Evolutionary conservation across 441 rosid genomes (phyloP), one percentile per base, ranked within the genome.

Genomic region (Capsella rubella): DNA sequence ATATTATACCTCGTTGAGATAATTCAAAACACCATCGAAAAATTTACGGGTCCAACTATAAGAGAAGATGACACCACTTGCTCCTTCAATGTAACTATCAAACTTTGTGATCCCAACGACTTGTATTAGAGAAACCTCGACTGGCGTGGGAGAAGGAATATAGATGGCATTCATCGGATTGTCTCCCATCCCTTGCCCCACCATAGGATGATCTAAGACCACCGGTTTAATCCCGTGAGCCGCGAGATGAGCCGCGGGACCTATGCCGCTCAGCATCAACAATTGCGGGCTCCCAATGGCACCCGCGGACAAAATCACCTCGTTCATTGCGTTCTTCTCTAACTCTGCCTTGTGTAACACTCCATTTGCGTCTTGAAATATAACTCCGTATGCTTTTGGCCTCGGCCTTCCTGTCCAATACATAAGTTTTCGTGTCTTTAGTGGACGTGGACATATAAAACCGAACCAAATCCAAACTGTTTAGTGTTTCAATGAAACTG

Each of bases 171-270:
- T 87, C 87, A 84, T 80, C 0, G 91, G 91, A 73, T 87, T 87
- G 71, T 87, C 91, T 4, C 82, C 78, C 87, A 85, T 75, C 16
- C 86, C 84, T 64, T 78, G 84, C 4, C 91, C 91, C 32, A 85
- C 91, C 80, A 81, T 60, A 0, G 89, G 87, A 18, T 82, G 86
- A 43, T 87, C 83, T 46, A 84, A 16, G 6, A 77, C 51, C 45
- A 77, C 11, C 45, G 82, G 84, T n/a, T 63, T 35, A 35, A 85
- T 71, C 39, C 84, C 83, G 7, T 76, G 85, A 49, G 52, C 49
- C n/a, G 25, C 15, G 14, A 86, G 85, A 28, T 86, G 80, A 15
- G 67, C 51, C 47, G 15, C 59, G 5, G 89, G 89, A 53, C 89
- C 89, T 4, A 86, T 75, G 0, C 89, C 89, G 29, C 89, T 86